A percentile compares a stretch with the other conserved stretches of the same genome.
Evolutionary conservation across 2,329 filamentous ascomycete species (phyloP).

Genomic region (Pseudocercospora pini-densiflorae): DNA sequence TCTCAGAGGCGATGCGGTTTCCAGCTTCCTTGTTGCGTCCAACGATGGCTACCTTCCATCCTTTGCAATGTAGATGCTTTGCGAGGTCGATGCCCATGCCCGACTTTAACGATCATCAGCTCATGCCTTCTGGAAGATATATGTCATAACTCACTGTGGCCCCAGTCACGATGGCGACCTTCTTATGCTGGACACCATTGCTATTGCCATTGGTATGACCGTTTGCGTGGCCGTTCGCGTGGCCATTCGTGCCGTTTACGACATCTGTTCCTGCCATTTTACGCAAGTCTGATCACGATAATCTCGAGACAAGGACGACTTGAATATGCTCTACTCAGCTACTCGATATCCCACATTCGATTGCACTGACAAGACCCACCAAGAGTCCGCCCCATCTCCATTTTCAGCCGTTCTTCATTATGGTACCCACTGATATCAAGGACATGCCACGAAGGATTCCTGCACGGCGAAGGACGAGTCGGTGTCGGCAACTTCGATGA

Average conservation of each 20-base stretch:
- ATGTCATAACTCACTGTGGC: slow-evolving; percentile 43
- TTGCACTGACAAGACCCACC: neutral
- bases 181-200: slow-evolving; percentile 6
- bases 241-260: neutral
- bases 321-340: neutral
- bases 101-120: slow-evolving; percentile 40
- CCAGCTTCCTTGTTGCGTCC: slow-evolving; percentile 44
- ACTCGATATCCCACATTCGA: neutral
- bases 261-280: neutral
- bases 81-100: slow-evolving; percentile 54
- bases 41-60: slow-evolving; percentile 46
- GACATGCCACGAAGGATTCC: neutral
- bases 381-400: neutral
- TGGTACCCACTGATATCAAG: neutral
- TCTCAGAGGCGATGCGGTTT: slow-evolving; percentile 41
- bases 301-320: too few species aligned
- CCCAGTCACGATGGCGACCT: slow-evolving; percentile 49
- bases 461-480: neutral
- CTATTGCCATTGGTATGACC: neutral
- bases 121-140: neutral
- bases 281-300: neutral
- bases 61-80: slow-evolving; percentile 41
- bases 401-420: neutral
- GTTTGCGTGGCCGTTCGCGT: neutral
- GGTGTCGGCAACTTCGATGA: neutral